A percentile compares a stretch with the other conserved stretches of the same genome.
Evolutionary conservation across 2,329 filamentous ascomycete genomes (phyloP).

Genomic region (Cryphonectria naterciae): DNA sequence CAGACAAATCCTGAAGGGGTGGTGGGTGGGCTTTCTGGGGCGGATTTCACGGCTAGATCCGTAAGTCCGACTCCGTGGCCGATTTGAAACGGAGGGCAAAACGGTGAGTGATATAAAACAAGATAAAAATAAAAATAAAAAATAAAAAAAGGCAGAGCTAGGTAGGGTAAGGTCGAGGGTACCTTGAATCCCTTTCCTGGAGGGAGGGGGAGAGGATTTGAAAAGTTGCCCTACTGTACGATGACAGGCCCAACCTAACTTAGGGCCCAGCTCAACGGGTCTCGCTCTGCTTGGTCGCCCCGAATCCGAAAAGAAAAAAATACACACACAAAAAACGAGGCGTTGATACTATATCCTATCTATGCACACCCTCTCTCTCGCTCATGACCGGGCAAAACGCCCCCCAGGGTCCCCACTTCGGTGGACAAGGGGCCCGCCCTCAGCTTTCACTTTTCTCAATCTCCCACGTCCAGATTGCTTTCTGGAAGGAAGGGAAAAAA

Average conservation of each 20-base stretch:
- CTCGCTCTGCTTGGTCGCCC: constrained; percentile 1
- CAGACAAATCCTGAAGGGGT: neutral
- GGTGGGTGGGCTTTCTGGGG: neutral
- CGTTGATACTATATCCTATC: neutral
- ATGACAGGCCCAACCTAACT: neutral
- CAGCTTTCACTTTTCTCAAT: neutral
- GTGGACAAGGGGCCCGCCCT: neutral
- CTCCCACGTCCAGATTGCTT: neutral
- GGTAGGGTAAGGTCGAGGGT: neutral
- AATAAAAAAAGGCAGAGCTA: neutral
- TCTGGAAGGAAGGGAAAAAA: neutral
- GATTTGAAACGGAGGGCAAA: neutral
- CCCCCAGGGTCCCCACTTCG: neutral
- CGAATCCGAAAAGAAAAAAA: neutral
- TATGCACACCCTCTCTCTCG: no score
- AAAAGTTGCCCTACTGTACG: neutral
- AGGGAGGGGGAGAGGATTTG: no score
- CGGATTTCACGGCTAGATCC: constrained; percentile 2
- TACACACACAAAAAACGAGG: neutral
- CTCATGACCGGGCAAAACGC: neutral
- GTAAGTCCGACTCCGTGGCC: constrained; percentile 2
- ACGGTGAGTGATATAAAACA: neutral
- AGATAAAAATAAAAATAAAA: neutral
- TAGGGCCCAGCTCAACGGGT: neutral
- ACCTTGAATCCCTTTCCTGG: neutral